Evolutionary conservation across 371 early-diverging fungal genomes (phyloP).

Genomic region (Chytridium lagenaria): DNA sequence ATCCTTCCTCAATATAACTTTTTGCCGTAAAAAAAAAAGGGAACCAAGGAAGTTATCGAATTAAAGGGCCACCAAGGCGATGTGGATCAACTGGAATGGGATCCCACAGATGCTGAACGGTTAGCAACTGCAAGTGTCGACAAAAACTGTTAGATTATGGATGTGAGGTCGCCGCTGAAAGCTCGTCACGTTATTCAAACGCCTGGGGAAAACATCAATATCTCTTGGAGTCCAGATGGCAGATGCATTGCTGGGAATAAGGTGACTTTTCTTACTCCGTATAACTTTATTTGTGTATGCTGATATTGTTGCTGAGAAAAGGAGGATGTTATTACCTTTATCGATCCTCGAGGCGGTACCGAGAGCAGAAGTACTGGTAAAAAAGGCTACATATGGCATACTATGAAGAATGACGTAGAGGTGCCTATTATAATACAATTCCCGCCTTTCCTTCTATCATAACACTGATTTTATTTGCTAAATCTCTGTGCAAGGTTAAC

Average conservation of each 20-base stretch:
- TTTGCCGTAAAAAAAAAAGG: not conserved
- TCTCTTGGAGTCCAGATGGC: constrained; percentile 85
- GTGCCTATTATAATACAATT: constrained; percentile 27
- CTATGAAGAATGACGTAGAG: constrained; percentile 64
- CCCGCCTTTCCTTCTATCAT: too few relatives aligned
- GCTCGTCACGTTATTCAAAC: constrained; percentile 71
- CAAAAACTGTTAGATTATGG: constrained; percentile 85
- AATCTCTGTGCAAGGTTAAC: constrained; percentile 59
- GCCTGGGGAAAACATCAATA: constrained; percentile 84
- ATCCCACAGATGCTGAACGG: constrained; percentile 75
- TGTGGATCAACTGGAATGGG: constrained; percentile 85
- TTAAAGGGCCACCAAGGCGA: constrained; percentile 84
- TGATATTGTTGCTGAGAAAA: constrained; percentile 30
- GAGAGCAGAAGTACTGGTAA: constrained; percentile 33
- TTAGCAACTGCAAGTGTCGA: constrained; percentile 88
- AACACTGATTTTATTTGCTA: not conserved
- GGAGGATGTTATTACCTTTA: constrained; percentile 78
- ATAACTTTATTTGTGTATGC: not conserved
- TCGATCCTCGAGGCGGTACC: constrained; percentile 71
- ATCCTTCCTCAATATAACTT: not conserved
- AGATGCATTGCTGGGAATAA: constrained; percentile 81
- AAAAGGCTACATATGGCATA: constrained; percentile 57
- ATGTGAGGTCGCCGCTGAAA: constrained; percentile 58
- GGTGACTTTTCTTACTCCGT: constrained; percentile 39
- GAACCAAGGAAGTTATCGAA: constrained; percentile 51